Evolutionary conservation across 78 protist species (phyloP).

Genomic region (Parvularia atlantis): DNA sequence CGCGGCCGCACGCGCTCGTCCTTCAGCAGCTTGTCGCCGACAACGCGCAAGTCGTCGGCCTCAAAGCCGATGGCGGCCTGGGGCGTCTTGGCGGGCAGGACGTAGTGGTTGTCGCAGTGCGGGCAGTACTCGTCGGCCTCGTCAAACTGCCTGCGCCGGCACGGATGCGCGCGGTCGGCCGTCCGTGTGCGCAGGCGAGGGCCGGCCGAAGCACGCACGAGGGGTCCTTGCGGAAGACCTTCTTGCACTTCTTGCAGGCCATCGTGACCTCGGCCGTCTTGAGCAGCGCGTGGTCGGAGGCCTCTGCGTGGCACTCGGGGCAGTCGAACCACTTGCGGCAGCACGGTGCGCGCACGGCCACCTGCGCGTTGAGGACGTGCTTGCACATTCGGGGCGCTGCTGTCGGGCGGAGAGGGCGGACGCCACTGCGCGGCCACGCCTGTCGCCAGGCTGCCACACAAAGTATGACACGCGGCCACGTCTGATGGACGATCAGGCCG

Average conservation of each 20-base stretch:
- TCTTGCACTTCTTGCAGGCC: constrained; percentile 78
- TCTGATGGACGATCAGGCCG: no score
- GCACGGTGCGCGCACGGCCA: constrained; percentile 64
- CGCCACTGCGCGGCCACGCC: no score
- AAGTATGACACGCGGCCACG: no score
- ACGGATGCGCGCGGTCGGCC: not conserved
- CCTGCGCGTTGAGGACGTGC: constrained; percentile 60
- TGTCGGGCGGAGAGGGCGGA: no score
- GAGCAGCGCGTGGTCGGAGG: constrained; percentile 39
- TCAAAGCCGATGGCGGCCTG: no score
- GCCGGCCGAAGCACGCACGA: not conserved
- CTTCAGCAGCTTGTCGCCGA: no score
- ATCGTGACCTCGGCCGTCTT: constrained; percentile 48
- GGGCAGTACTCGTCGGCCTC: constrained; percentile 78
- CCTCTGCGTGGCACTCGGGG: constrained; percentile 71
- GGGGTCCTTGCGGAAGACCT: constrained; percentile 60
- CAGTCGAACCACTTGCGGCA: constrained; percentile 81
- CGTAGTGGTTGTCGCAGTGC: constrained; percentile 51
- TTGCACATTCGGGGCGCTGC: constrained; percentile 12
- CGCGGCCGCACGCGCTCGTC: no score
- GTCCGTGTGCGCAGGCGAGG: not conserved
- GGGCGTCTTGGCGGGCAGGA: no score
- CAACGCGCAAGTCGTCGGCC: no score
- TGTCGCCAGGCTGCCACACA: no score
- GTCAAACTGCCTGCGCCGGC: constrained; percentile 13